A percentile compares a stretch with the other conserved stretches of the same genome.
phyloP scores from a whole-genome alignment of 2,329 filamentous ascomycete genomes.

The Paramyrothecium sp. region DNA sequence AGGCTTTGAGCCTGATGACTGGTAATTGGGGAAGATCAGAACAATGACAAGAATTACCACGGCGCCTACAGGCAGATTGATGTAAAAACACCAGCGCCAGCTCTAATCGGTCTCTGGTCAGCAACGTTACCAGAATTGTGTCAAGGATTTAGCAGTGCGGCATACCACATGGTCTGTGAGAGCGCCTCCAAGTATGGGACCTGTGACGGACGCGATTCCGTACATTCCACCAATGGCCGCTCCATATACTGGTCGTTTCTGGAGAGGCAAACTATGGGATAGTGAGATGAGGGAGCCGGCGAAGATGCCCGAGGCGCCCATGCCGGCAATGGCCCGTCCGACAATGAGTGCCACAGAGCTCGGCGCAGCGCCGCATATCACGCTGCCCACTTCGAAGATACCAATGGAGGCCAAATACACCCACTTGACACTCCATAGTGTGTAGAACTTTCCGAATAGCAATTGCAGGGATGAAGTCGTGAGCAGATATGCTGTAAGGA shows the following conservation, averaged over 20 bases:
- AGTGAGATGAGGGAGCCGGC: neutral
- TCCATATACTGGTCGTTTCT: neutral
- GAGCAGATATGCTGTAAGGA: neutral
- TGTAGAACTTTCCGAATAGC: neutral
- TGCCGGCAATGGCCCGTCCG: neutral
- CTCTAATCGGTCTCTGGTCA: neutral
- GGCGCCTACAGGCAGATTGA: neutral
- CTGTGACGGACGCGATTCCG: neutral
- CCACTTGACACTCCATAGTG: neutral
- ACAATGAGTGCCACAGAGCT: neutral
- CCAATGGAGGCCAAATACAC: neutral
- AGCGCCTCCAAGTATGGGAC: neutral
- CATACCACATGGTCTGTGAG: neutral
- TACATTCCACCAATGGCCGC: neutral
- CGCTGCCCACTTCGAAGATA: neutral
- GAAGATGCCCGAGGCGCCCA: neutral
- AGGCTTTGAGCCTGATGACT: neutral
- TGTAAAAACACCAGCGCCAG: neutral
- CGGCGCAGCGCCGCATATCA: neutral
- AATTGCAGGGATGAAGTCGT: neutral
- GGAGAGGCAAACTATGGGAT: neutral
- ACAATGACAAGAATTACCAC: neutral
- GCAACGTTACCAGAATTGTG: neutral
- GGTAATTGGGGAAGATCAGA: neutral
- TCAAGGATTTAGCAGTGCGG: neutral